Percentiles rank a stretch among this genome's conserved stretches.
Conservation (phyloP, 768 basidiomycete species). For the Epithele typhae region DNA sequence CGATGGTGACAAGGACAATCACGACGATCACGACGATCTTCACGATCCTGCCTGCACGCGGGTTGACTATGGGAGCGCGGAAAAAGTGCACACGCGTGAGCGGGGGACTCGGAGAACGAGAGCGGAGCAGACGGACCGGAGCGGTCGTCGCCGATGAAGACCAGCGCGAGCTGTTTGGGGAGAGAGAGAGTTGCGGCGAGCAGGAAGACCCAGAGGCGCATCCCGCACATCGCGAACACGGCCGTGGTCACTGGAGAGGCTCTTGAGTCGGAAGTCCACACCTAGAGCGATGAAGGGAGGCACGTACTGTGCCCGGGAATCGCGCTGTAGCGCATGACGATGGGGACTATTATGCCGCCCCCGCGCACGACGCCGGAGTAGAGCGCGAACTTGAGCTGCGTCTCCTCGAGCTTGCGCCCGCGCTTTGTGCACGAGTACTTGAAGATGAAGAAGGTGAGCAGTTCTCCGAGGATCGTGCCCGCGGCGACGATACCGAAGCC, state of each 20-base stretch:
- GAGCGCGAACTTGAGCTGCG: conserved; percentile 41
- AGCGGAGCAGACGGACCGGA: too few relatives aligned
- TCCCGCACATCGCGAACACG: conserved; percentile 83
- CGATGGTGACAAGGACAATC: conserved; percentile 43
- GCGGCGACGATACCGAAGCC: too few relatives aligned
- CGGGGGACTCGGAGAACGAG: too few relatives aligned
- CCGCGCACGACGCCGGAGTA: conserved; percentile 60
- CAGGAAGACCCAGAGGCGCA: conserved; percentile 70
- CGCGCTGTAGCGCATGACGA: conserved; percentile 70
- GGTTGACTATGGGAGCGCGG: too few relatives aligned
- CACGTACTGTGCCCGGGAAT: conserved; percentile 80
- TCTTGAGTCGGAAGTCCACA: too few relatives aligned
- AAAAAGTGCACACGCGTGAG: too few relatives aligned
- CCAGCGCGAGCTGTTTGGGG: conserved; percentile 88
- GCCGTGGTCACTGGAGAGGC: conserved; percentile 69
- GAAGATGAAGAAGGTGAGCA: too few relatives aligned
- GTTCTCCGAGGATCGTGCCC: too few relatives aligned
- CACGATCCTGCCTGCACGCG: too few relatives aligned
- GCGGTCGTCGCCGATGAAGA: too few relatives aligned
- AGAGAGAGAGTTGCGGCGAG: conserved; percentile 75
- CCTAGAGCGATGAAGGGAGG: too few relatives aligned
- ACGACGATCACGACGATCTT: too few relatives aligned
- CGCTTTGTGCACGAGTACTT: conserved; percentile 55
- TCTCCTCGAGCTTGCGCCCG: conserved; percentile 64
- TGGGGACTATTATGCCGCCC: conserved; percentile 82